Conservation (phyloP, 768 basidiomycete species). For the Candolleomyces eurysporus region DNA sequence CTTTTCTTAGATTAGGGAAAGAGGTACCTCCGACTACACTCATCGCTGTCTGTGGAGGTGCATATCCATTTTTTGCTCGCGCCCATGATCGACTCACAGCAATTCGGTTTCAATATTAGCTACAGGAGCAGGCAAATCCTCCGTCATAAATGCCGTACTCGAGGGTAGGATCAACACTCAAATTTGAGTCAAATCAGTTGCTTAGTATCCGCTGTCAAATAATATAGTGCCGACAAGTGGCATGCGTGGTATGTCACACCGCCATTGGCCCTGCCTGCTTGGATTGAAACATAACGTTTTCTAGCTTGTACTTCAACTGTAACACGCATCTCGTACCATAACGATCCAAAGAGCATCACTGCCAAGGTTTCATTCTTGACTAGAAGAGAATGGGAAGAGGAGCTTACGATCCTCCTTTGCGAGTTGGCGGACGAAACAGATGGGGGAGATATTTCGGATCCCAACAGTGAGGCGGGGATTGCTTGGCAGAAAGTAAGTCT, state of each 20-base stretch:
- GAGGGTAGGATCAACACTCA: slow-evolving; percentile 38
- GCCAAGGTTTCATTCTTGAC: slow-evolving; percentile 59
- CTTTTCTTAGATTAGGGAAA: slow-evolving; percentile 25
- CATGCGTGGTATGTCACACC: slow-evolving; percentile 46
- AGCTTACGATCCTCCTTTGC: slow-evolving; percentile 50
- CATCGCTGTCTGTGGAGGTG: slow-evolving; percentile 66
- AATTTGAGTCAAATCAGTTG: background rate
- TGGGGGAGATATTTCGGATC: slow-evolving; percentile 44
- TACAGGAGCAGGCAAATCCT: slow-evolving; percentile 62
- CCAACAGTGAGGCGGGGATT: slow-evolving; percentile 53
- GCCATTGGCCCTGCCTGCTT: background rate
- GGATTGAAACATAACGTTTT: background rate
- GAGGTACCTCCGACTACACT: slow-evolving; percentile 52
- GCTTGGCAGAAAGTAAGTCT: slow-evolving; percentile 55
- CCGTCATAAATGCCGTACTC: slow-evolving; percentile 57
- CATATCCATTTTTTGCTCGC: slow-evolving; percentile 4
- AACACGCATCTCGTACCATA: slow-evolving; percentile 56
- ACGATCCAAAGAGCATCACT: slow-evolving; percentile 48
- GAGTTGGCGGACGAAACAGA: slow-evolving; percentile 51
- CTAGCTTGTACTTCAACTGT: slow-evolving; percentile 65
- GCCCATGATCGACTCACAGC: background rate
- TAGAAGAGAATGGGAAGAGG: slow-evolving; percentile 53
- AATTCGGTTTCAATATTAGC: slow-evolving; percentile 27
- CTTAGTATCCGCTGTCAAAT: slow-evolving; percentile 28
- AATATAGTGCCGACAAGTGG: slow-evolving; percentile 65